Percentiles rank a stretch among this genome's conserved stretches.
Evolutionary conservation across 2,329 filamentous ascomycete genomes (phyloP).

Genomic region (Dactylonectria macrodidyma): DNA sequence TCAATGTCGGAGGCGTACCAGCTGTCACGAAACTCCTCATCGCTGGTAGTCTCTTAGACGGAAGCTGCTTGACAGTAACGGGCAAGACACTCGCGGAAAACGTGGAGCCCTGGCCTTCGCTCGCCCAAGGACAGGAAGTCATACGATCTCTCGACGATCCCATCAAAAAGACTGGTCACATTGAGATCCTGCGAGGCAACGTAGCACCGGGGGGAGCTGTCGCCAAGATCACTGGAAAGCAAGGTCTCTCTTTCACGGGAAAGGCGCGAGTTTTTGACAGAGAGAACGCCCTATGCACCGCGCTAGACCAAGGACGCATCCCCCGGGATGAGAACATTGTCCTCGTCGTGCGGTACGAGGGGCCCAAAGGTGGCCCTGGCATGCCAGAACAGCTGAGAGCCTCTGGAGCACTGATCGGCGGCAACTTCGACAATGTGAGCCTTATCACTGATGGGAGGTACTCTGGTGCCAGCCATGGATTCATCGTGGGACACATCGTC

Average conservation of each 20-base stretch:
- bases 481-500: conserved; percentile 93
- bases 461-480: conserved; percentile 87
- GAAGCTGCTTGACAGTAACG: conserved; percentile 72
- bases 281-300: conserved; percentile 82
- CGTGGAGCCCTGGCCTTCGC: conserved; percentile 79
- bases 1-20: conserved; percentile 66
- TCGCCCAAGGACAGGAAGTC: conserved; percentile 83
- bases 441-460: conserved; percentile 95
- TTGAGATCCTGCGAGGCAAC: conserved; percentile 89
- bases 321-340: conserved; percentile 76
- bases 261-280: conserved; percentile 88
- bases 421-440: conserved; percentile 86
- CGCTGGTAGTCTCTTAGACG: conserved; percentile 62
- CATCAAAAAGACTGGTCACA: conserved; percentile 87
- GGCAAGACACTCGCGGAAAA: conserved; percentile 88
- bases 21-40: conserved; percentile 68
- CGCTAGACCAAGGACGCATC: conserved; percentile 78
- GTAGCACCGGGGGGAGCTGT: conserved; percentile 91
- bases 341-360: conserved; percentile 92
- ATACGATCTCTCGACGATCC: conserved; percentile 82
- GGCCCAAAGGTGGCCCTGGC: conserved; percentile 90
- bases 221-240: conserved; percentile 95
- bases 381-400: conserved; percentile 96
- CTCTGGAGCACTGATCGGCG: conserved; percentile 90
- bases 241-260: conserved; percentile 86